Conservation (phyloP, 768 basidiomycete species). For the button mushroom (Agaricus bisporus) region DNA sequence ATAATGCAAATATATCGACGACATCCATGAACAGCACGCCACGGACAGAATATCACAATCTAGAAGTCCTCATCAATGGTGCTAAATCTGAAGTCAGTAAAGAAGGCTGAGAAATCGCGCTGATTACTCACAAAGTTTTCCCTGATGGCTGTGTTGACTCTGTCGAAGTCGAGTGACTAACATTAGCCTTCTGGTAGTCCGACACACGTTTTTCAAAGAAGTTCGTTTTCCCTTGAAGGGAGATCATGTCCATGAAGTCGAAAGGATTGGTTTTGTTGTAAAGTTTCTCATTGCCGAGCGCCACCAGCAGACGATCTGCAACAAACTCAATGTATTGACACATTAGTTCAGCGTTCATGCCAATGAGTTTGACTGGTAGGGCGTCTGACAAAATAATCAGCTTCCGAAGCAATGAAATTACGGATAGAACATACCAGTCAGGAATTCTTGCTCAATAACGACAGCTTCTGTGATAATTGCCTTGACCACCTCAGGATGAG, state of each 20-base stretch:
- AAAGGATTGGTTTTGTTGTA: conserved; percentile 85
- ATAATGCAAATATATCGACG: conserved; percentile 5
- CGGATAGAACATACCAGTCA: conserved; percentile 51
- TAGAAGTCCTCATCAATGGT: conserved; percentile 31
- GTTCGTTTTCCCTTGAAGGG: conserved; percentile 94
- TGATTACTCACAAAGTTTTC: conserved; percentile 25
- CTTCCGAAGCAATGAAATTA: conserved; percentile 40
- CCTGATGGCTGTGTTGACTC: conserved; percentile 20
- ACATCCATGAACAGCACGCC: conserved; percentile 2
- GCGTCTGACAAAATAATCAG: conserved; percentile 49
- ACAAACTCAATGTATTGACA: conserved; percentile 92
- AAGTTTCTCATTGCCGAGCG: conserved; percentile 83
- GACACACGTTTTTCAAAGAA: conserved; percentile 97
- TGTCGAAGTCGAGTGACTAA: conserved; percentile 49
- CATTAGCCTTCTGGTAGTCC: conserved; percentile 64
- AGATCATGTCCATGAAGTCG: conserved; percentile 96
- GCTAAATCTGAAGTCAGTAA: conserved; percentile 15
- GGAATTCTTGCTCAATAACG: conserved; percentile 81
- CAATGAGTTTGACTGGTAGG: conserved; percentile 82
- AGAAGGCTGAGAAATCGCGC: neutral
- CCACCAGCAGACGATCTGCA: conserved; percentile 83
- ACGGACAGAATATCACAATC: conserved; percentile 3
- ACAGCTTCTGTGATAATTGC: conserved; percentile 83
- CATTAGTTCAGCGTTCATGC: conserved; percentile 92
- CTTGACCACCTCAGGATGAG: conserved; percentile 75